These are phyloP conservation scores for Calonectria pseudoturangicola DNA, from an alignment of 2,329 filamentous ascomycete genomes.

Conservation along the genomic window DNA sequence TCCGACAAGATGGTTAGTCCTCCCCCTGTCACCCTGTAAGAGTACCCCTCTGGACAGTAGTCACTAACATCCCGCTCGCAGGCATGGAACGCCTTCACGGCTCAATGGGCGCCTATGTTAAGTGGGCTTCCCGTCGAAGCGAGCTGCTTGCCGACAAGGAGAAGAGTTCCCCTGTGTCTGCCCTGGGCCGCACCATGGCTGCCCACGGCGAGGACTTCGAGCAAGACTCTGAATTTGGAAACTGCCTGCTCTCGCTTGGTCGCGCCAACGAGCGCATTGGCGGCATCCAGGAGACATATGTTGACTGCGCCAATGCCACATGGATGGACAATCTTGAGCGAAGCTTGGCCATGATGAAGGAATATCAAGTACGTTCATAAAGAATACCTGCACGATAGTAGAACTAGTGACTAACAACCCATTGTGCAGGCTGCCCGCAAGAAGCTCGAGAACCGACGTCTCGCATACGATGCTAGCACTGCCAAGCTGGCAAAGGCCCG, in stretches of 20 bases:
- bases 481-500: slow-evolving; percentile 95
- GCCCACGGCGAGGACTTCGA: slow-evolving; percentile 95
- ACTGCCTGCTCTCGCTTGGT: slow-evolving; percentile 86
- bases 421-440: slow-evolving; percentile 78
- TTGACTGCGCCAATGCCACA: slow-evolving; percentile 83
- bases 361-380: slow-evolving; percentile 84
- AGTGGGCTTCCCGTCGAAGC: slow-evolving; percentile 88
- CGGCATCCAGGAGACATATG: slow-evolving; percentile 88
- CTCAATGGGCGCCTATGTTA: slow-evolving; percentile 90
- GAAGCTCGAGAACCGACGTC: slow-evolving; percentile 91
- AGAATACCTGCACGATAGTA: slow-evolving; percentile 52
- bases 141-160: slow-evolving; percentile 89
- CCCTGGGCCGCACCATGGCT: slow-evolving; percentile 90
- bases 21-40: background rate
- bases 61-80: slow-evolving; percentile 60
- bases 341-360: slow-evolving; percentile 95
- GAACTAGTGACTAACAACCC: slow-evolving; percentile 45
- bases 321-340: slow-evolving; percentile 96
- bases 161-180: slow-evolving; percentile 86
- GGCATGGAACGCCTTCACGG: slow-evolving; percentile 93
- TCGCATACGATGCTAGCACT: slow-evolving; percentile 93
- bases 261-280: slow-evolving; percentile 92
- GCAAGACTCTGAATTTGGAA: slow-evolving; percentile 91
- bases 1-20: slow-evolving; percentile 87
- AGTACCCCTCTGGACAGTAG: background rate